Conservation (phyloP, 129 eudicot species). For the Kitagawia praeruptora region DNA sequence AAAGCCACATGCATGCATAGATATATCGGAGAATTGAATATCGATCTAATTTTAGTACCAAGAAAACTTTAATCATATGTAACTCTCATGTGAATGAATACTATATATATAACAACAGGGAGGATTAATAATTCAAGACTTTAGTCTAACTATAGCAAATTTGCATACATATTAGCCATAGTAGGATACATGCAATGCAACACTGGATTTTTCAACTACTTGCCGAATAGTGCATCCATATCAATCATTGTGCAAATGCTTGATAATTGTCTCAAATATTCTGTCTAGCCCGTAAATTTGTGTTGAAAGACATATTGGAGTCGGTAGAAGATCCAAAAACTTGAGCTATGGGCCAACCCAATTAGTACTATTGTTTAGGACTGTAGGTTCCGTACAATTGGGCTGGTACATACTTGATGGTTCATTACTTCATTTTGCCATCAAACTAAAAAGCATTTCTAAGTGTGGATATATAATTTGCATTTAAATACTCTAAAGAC, state of each 20-base stretch:
- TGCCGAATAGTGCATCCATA: background rate
- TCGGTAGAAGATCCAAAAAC: background rate
- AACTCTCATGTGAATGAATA: conserved; percentile 1
- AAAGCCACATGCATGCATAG: background rate
- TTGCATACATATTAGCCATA: too few relatives aligned
- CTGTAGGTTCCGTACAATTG: too few relatives aligned
- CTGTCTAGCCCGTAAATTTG: background rate
- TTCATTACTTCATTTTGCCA: too few relatives aligned
- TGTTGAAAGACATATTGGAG: background rate
- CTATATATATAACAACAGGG: background rate
- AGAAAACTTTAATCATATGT: background rate
- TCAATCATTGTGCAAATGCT: background rate
- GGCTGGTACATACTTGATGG: too few relatives aligned
- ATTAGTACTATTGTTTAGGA: too few relatives aligned
- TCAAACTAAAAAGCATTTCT: too few relatives aligned
- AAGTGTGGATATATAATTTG: too few relatives aligned
- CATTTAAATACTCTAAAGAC: too few relatives aligned
- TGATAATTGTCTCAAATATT: background rate
- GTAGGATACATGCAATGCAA: background rate
- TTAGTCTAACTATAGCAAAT: too few relatives aligned
- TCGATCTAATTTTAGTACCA: background rate
- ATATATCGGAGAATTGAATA: background rate
- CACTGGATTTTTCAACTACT: background rate
- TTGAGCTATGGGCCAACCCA: background rate
- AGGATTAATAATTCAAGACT: background rate